These are phyloP conservation scores for Penicillium sp. DNA, from an alignment of 2,329 filamentous ascomycete species.

Conservation along the genomic window DNA sequence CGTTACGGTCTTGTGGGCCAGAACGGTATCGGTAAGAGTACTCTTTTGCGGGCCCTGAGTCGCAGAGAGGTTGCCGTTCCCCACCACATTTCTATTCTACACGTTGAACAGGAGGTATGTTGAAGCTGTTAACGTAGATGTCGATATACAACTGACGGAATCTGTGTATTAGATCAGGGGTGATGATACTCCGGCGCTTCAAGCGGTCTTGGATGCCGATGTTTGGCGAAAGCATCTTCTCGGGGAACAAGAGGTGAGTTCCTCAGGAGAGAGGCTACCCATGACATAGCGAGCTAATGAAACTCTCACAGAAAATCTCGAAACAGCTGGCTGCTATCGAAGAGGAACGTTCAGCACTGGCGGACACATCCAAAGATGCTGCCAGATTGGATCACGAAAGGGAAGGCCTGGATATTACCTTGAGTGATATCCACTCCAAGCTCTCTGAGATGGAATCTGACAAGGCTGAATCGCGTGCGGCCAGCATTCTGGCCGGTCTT, in stretches of 20 bases:
- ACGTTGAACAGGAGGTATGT: constrained; percentile 91
- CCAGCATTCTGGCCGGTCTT: constrained; percentile 92
- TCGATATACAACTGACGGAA: constrained; percentile 9
- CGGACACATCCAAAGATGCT: constrained; percentile 87
- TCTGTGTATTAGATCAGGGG: constrained; percentile 64
- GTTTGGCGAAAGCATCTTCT: constrained; percentile 97
- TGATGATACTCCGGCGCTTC: constrained; percentile 89
- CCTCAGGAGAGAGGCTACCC: background rate
- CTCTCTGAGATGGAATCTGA: constrained; percentile 98
- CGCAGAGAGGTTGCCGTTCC: constrained; percentile 91
- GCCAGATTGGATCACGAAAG: constrained; percentile 77
- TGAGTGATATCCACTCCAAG: constrained; percentile 87
- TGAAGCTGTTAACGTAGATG: constrained; percentile 14
- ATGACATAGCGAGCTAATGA: background rate
- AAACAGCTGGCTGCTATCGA: constrained; percentile 73
- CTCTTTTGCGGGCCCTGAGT: constrained; percentile 84
- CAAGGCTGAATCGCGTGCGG: constrained; percentile 91
- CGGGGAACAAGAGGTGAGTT: constrained; percentile 71
- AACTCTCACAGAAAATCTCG: constrained; percentile 59
- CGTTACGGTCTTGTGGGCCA: constrained; percentile 97
- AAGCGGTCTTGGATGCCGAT: constrained; percentile 93
- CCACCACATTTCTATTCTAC: constrained; percentile 95
- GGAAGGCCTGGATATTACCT: constrained; percentile 81
- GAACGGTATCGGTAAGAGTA: constrained; percentile 98
- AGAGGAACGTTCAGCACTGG: constrained; percentile 67